phyloP scores from a whole-genome alignment of 169 alveolate genomes.

The Eimeria sp. region DNA sequence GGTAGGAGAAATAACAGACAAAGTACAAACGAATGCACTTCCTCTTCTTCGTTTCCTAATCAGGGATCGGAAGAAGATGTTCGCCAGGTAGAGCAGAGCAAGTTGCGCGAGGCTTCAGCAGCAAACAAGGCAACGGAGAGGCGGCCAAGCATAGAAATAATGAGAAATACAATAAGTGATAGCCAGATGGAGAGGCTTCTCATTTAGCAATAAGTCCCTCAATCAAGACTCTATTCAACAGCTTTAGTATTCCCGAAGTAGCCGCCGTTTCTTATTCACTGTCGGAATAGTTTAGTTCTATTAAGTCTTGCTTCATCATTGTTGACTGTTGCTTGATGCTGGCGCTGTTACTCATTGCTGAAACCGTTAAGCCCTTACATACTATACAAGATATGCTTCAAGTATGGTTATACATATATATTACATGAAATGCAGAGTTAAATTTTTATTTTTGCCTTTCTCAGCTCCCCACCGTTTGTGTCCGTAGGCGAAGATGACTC shows the following conservation, averaged over 20 bases:
- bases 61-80: background rate
- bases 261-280: background rate
- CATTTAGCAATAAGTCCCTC: background rate
- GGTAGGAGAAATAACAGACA: background rate
- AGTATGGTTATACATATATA: no score
- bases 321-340: background rate
- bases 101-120: background rate
- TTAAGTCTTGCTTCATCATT: background rate
- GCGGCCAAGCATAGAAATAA: background rate
- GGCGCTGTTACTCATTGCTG: background rate
- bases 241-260: no score
- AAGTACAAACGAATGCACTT: no score
- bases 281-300: background rate
- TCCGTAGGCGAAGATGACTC: conserved; percentile 75
- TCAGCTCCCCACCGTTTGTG: conserved; percentile 49
- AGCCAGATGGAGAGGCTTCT: background rate
- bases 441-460: background rate
- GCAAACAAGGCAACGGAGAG: background rate
- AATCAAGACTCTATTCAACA: background rate
- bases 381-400: no score
- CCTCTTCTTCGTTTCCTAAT: background rate
- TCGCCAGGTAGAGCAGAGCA: background rate
- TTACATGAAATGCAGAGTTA: background rate
- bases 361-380: background rate
- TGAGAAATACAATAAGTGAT: background rate